Evolutionary conservation across 1,284 basidiomycete species (phyloP), one percentile per base, ranked within the genome.

Genomic region (Microbotryum lychnidis-dioicae): DNA sequence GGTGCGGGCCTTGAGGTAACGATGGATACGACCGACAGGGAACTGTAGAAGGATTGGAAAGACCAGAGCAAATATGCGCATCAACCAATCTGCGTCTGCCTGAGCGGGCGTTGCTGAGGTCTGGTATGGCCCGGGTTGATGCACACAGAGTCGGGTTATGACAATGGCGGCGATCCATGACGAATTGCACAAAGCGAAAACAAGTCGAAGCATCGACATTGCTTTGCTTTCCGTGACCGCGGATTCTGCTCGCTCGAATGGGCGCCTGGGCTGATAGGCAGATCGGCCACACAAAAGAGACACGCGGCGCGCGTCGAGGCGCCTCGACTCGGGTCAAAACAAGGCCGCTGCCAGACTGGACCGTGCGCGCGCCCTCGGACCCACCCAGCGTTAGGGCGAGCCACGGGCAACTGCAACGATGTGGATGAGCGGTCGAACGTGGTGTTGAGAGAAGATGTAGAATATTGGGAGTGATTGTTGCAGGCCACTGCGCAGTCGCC

Each of bases 11-110:
- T 96, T 94, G 70, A 97, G 78, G 79, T 94, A 94, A 77, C 93
- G 87, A 76, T 92, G 91, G 62, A 93, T 89, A 87, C 90, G 89
- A 51, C 90, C 90, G 49, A 92, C 90, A 52, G 90, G 89, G 75
- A 92, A 91, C 89, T 91, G 58, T 10, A 18, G 14, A 25, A 21
- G 23, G 21, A 44, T 37, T 25, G 25, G 9, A 46, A n/a, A 10
- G 46, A 42, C n/a, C 37, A 42, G 4, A 37, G 29, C 20, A 42
- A 12, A 18, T 33, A 3, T 23, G 25, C 33, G 37, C 29, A 46
- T 31, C 18, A 52, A 23, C 29, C 25, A n/a, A 31, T 7, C 12
- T 16, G 47, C n/a, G 49, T 10, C n/a, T 18, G 9, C 16, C 37
- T 7, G 25, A 44, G 44, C 23, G 29, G 50, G 16, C 37, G 48